Evolutionary conservation across 768 basidiomycete species (phyloP).

Genomic region (Psilocybe sp.): DNA sequence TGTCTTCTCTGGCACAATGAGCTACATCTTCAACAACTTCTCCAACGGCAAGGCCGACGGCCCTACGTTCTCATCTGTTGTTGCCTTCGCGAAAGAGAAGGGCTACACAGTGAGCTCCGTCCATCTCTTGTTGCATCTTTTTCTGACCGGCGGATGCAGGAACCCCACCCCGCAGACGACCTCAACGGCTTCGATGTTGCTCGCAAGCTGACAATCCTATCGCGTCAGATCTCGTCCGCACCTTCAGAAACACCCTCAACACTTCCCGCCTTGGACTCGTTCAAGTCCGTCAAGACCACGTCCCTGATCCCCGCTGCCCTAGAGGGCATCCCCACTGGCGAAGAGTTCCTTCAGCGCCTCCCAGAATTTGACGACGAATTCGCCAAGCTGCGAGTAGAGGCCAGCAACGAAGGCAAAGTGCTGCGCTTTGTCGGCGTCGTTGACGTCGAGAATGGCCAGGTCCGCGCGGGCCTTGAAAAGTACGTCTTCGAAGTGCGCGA

Average conservation of each 20-base stretch:
- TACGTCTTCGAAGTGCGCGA: constrained; percentile 34
- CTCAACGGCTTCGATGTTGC: constrained; percentile 97
- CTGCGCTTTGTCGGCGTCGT: constrained; percentile 94
- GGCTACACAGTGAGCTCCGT: constrained; percentile 79
- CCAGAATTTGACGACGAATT: constrained; percentile 84
- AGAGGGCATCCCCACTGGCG: constrained; percentile 63
- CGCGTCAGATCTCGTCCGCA: constrained; percentile 63
- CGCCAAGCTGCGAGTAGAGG: constrained; percentile 71
- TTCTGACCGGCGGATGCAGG: constrained; percentile 41
- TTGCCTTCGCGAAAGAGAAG: constrained; percentile 82
- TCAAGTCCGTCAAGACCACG: constrained; percentile 72
- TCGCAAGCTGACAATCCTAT: constrained; percentile 93
- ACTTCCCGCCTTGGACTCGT: constrained; percentile 68
- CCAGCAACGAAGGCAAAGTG: constrained; percentile 77
- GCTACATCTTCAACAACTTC: constrained; percentile 98
- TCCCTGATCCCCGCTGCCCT: constrained; percentile 85
- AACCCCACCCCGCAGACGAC: constrained; percentile 97
- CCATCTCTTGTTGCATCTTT: background rate
- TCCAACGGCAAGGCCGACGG: constrained; percentile 67
- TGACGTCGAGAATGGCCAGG: constrained; percentile 65
- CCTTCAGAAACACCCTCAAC: constrained; percentile 30
- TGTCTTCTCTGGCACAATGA: constrained; percentile 96
- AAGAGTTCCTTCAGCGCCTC: constrained; percentile 78
- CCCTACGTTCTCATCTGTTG: constrained; percentile 84
- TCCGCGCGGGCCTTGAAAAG: constrained; percentile 90